Evolutionary conservation across 257 asterid species (phyloP).

Genomic region (Catharanthus roseus): DNA sequence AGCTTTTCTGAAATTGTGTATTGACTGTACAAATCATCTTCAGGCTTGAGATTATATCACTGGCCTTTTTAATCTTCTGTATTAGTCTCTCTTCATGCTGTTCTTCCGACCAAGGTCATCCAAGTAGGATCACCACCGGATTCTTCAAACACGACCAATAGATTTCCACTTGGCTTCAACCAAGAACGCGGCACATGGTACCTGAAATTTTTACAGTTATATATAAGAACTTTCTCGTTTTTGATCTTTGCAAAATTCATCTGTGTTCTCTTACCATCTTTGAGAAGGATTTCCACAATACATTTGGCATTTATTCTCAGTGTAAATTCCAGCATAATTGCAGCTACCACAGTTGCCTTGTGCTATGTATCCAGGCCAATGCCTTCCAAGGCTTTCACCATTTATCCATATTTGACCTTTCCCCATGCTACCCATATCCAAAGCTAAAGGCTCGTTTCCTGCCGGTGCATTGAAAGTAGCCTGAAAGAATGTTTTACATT

Average conservation of each 20-base stretch:
- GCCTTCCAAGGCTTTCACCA: constrained; percentile 83
- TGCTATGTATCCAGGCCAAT: constrained; percentile 81
- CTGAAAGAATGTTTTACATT: constrained; percentile 27
- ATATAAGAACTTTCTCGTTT: neutral
- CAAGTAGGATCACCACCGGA: constrained; percentile 69
- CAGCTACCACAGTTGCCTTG: constrained; percentile 67
- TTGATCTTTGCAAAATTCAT: neutral
- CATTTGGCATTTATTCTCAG: constrained; percentile 65
- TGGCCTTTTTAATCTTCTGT: neutral
- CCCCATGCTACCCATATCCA: constrained; percentile 88
- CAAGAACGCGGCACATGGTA: constrained; percentile 83
- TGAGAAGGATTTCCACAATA: constrained; percentile 88
- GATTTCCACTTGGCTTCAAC: constrained; percentile 64
- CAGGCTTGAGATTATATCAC: neutral
- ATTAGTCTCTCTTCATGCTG: constrained; percentile 15
- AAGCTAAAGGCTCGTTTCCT: constrained; percentile 72
- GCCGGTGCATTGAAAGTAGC: constrained; percentile 63
- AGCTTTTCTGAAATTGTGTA: constrained; percentile 10
- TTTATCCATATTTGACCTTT: constrained; percentile 94
- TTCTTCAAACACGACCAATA: constrained; percentile 76
- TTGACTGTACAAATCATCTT: constrained; percentile 13
- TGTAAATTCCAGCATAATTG: constrained; percentile 62
- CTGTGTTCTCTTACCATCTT: constrained; percentile 55
- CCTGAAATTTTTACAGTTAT: constrained; percentile 31
- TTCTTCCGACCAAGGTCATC: constrained; percentile 52